Base-by-base conservation (phyloP, 2,329 filamentous ascomycete species). In the Trichoderma pleuroti region DNA sequence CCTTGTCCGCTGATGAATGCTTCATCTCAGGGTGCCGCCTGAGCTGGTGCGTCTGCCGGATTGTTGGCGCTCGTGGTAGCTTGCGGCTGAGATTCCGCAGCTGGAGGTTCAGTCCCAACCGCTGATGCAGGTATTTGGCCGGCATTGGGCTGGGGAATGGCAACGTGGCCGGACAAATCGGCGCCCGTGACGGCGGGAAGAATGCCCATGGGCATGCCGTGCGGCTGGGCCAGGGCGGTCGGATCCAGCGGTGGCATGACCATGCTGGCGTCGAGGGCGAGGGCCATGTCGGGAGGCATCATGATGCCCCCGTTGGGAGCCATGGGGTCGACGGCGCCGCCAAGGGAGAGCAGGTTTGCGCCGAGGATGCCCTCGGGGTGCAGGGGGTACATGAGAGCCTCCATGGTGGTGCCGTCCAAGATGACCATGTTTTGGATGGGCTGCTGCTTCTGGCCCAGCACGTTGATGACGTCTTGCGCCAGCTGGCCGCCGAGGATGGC, bases 401-500 rank as follows among this genome's bases (percentile, higher is more conserved):
- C 88, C 81, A 93, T 92, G 59, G 86, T 87, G 75, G 93, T 92
- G 16, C 94, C 94, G 79, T 98, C 94, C 76, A 98, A 97, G 24
- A 98, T 84, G 63, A 97, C 87, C 79, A 97, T 89, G 80, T 99
- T 99, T 82, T 99, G 96, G 54, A 99, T 92, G 1, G 96, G 96
- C 80, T 98, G 96, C 82, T 98, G 94, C 52, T 92, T 90, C 78
- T 92, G 90, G 62, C 94, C 93, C 7, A 98, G 87, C 36, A 98
- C 94, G 77, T 98, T 98, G 82, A 99, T 98, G 65, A 97, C 94
- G 78, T 99, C 96, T 82, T 99, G 96, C 1, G 95, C 93, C 18
- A 99, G 86, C 79, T 94, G 90, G 11, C 94, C 96, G 62, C 96
- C 96, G 12, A 99, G 84, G 71, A 97, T 93, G 2, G 96, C 94